phyloP scores from a whole-genome alignment of 2,329 filamentous ascomycete species.

The Metarhizium guizhouense region DNA sequence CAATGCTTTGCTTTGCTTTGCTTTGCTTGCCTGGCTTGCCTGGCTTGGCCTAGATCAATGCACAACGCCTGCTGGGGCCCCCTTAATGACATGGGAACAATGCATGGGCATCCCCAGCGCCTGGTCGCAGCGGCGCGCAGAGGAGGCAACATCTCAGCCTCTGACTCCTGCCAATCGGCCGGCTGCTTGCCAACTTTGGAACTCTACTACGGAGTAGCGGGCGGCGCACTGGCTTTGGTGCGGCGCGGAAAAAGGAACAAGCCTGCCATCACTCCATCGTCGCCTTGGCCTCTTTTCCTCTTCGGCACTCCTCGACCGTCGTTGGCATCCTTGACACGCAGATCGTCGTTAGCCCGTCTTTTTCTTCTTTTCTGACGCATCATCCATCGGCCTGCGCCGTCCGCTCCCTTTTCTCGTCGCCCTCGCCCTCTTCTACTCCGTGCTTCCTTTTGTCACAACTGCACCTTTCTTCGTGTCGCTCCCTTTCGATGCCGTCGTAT shows the following conservation, averaged over 20 bases:
- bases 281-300: not conserved
- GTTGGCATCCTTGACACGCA: not conserved
- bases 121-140: too few relatives aligned
- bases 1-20: too few relatives aligned
- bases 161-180: too few relatives aligned
- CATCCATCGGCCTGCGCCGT: not conserved
- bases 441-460: not conserved
- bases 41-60: too few relatives aligned
- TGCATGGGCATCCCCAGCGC: too few relatives aligned
- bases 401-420: not conserved
- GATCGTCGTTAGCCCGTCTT: not conserved
- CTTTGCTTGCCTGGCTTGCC: too few relatives aligned
- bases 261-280: not conserved
- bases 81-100: too few relatives aligned
- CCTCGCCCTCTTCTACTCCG: not conserved
- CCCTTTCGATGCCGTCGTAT: not conserved
- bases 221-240: not conserved
- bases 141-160: too few relatives aligned
- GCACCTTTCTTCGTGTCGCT: not conserved
- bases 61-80: too few relatives aligned
- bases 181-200: too few relatives aligned
- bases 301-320: not conserved
- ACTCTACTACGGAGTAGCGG: too few relatives aligned
- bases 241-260: conserved; percentile 2
- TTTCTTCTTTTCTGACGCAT: not conserved